Percentiles rank a stretch among this genome's conserved stretches.
These are phyloP conservation scores for Phytophthora pinifolia DNA, from an alignment of 352 stramenopile species.

Conservation along the genomic window DNA sequence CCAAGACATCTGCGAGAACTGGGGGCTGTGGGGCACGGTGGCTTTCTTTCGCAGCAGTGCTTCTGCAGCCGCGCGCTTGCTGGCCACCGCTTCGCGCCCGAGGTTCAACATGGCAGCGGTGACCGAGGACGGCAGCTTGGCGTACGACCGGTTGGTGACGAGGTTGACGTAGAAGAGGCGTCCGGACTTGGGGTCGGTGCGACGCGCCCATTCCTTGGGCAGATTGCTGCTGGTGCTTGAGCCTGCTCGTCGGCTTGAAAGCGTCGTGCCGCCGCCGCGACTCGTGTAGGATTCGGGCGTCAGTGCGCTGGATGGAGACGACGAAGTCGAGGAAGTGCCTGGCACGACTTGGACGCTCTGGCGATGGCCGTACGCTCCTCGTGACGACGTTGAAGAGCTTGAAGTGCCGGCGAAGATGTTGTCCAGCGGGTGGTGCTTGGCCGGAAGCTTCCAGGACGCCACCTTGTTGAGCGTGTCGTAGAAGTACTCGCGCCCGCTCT, in stretches of 20 bases:
- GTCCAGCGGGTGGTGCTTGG: slow-evolving; percentile 50
- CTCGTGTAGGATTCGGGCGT: slow-evolving; percentile 39
- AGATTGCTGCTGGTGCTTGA: slow-evolving; percentile 37
- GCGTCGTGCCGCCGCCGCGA: slow-evolving; percentile 13
- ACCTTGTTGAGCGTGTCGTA: slow-evolving; percentile 76
- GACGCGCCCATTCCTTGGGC: slow-evolving; percentile 78
- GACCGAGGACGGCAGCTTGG: slow-evolving; percentile 74
- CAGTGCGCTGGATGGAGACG: slow-evolving; percentile 37
- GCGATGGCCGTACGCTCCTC: slow-evolving; percentile 11
- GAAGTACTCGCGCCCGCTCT: slow-evolving; percentile 73
- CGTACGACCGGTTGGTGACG: slow-evolving; percentile 80
- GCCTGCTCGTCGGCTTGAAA: slow-evolving; percentile 33
- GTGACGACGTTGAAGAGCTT: slow-evolving; percentile 21
- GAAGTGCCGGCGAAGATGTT: slow-evolving; percentile 48
- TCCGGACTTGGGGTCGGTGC: slow-evolving; percentile 76
- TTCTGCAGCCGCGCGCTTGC: slow-evolving; percentile 28
- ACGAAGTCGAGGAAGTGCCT: slow-evolving; percentile 31
- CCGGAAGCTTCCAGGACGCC: slow-evolving; percentile 69
- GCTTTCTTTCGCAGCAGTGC: slow-evolving; percentile 42
- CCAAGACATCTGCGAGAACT: slow-evolving; percentile 86
- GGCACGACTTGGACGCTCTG: slow-evolving; percentile 21
- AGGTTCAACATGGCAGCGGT: slow-evolving; percentile 67
- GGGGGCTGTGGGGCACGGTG: slow-evolving; percentile 66
- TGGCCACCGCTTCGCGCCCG: slow-evolving; percentile 31
- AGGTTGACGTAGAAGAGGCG: slow-evolving; percentile 85